These are phyloP conservation scores for Fusarium musae DNA, from an alignment of 2,329 filamentous ascomycete species.

Conservation along the genomic window DNA sequence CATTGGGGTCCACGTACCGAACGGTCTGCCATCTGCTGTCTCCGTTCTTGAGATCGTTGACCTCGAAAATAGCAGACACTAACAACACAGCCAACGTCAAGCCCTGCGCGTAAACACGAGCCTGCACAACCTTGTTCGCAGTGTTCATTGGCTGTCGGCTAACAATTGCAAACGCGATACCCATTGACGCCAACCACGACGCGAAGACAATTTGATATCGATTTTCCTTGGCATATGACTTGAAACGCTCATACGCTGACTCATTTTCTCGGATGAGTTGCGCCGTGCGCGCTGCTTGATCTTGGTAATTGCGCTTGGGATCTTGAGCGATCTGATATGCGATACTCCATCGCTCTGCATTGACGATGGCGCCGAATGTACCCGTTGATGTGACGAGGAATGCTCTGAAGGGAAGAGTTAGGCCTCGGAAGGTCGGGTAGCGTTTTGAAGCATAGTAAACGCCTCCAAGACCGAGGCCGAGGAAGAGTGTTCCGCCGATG, in stretches of 20 bases:
- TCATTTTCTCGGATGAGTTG: slow-evolving; percentile 67
- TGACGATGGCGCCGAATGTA: slow-evolving; percentile 89
- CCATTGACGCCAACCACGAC: slow-evolving; percentile 89
- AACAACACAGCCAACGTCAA: slow-evolving; percentile 86
- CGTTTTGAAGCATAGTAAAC: slow-evolving; percentile 74
- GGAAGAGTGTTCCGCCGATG: slow-evolving; percentile 76
- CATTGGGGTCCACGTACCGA: slow-evolving; percentile 80
- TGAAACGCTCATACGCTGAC: slow-evolving; percentile 66
- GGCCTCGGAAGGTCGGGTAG: slow-evolving; percentile 79
- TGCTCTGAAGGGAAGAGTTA: slow-evolving; percentile 89
- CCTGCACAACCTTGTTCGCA: slow-evolving; percentile 91
- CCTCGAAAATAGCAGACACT: slow-evolving; percentile 84
- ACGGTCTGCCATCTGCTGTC: slow-evolving; percentile 86
- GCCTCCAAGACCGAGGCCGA: slow-evolving; percentile 72
- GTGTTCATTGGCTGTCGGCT: slow-evolving; percentile 79
- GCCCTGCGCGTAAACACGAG: slow-evolving; percentile 92
- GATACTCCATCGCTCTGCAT: slow-evolving; percentile 77
- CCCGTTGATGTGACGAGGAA: slow-evolving; percentile 86
- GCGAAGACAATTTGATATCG: slow-evolving; percentile 87
- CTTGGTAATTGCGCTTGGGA: slow-evolving; percentile 73
- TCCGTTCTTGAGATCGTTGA: slow-evolving; percentile 78
- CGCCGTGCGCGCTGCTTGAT: slow-evolving; percentile 67
- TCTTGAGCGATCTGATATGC: slow-evolving; percentile 76
- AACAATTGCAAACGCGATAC: slow-evolving; percentile 77
- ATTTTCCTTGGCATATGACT: slow-evolving; percentile 81